Evolutionary conservation across 139 green algal species (phyloP).

Genomic region (Auxenochlorella pyrenoidosa): DNA sequence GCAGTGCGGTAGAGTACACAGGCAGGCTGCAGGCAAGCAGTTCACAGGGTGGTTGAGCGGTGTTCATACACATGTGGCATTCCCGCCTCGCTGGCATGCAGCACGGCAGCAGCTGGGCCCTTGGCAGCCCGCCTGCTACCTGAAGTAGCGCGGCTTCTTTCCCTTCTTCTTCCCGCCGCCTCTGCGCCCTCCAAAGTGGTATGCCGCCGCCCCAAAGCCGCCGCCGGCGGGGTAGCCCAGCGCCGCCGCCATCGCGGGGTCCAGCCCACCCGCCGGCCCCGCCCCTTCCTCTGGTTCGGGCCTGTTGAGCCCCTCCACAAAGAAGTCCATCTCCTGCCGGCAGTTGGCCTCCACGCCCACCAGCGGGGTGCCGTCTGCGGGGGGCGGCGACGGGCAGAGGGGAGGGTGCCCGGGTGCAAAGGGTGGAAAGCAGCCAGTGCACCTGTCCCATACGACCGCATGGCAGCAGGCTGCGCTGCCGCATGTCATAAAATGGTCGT

Average conservation of each 20-base stretch:
- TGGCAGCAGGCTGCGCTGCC: no score
- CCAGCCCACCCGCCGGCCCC: neutral
- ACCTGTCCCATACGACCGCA: no score
- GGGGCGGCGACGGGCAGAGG: neutral
- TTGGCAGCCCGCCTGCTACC: neutral
- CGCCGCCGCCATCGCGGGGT: neutral
- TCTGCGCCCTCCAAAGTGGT: neutral
- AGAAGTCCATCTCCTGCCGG: slow-evolving; percentile 38
- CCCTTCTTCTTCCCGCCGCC: slow-evolving; percentile 6
- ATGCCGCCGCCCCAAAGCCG: neutral
- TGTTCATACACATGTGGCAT: neutral
- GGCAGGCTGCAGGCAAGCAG: neutral
- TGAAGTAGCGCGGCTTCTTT: neutral
- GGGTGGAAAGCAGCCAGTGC: no score
- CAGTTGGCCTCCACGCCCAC: slow-evolving; percentile 40
- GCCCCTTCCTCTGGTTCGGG: neutral
- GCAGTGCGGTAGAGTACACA: neutral
- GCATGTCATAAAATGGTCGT: no score
- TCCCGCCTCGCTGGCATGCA: no score
- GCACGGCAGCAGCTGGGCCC: neutral
- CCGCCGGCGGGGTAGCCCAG: neutral
- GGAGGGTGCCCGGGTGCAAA: no score
- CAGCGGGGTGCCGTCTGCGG: slow-evolving; percentile 30
- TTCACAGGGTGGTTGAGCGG: neutral
- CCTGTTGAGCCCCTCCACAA: neutral